Base-by-base conservation (phyloP, 768 basidiomycete species). In the Suillus clintonianus region DNA sequence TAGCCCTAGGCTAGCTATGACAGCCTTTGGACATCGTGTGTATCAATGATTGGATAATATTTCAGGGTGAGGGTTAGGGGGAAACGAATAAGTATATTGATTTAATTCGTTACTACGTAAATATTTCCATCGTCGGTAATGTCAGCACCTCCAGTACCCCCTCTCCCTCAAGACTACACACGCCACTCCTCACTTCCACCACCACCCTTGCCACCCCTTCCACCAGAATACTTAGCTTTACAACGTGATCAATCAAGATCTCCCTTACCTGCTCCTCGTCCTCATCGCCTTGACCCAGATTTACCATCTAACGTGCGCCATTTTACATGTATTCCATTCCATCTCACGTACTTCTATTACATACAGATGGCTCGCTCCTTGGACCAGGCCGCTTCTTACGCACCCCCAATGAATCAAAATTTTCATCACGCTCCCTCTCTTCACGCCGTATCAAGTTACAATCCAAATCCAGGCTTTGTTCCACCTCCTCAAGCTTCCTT, bases 241-340 rank as follows among this genome's bases (percentile, higher is more conserved):
- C 61, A 70, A 64, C 56, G 71, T 67, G 51, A 69, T 9, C 67
- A 47, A 50, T 67, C 62, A 34, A 82, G 82, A 66, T 69, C 85
- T 64, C 81, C 89, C 4, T 74, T 91, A 22, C 82, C 82, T 3
- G 90, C 90, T 0, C 90, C 90, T 5, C 80, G 86, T 13, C 89
- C 90, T 0, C 86, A 89, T 67, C 82, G 85, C 43, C 62, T 88
- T 14, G 85, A 88, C 67, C 86, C 86, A 11, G 80, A 79, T 65
- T 72, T 90, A 1, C 86, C 89, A 22, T 81, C 83, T 37, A 88
- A 89, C 70, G 90, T 89, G 71, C 72, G 84, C 80, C 61, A 68
- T 64, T 62, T 61, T 58, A 56, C 30, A 19, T 65, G 65, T n/a
- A n/a, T 65, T 64, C 54, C 59, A 63, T 61, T 57, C 55, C 58